Evolutionary conservation across 202 grass and related monocot species (phyloP), one percentile per base, ranked within the genome.

Genomic region (Panicum virgatum): DNA sequence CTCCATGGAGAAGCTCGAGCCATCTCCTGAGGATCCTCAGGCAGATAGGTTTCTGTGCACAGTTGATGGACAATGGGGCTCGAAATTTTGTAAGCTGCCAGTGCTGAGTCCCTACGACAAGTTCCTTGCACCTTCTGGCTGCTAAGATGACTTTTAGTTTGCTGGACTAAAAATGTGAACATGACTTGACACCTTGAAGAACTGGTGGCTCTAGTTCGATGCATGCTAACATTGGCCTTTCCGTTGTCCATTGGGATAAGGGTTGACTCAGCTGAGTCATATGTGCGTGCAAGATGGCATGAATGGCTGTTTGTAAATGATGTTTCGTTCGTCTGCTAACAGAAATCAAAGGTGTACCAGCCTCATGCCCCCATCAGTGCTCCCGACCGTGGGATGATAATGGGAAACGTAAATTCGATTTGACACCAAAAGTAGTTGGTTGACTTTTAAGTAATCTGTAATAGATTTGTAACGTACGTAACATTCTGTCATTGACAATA

Each of bases 21-120:
- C 76, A 12, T 84, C 84, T 71, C 66, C 32, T n/a, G 66, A 88
- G 44, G 75, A 59, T 54, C 80, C 83, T 82, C 59, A 85, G 64
- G 66, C 45, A 61, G 85, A 46, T 56, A 69, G 63, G 6, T 56
- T 82, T 64, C 62, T 82, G 18, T 82, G 61, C 27, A 48, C 77
- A 43, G n/a, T 40, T 48, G 86, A 88, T 59, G 87, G 90, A 76
- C 78, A 93, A 57, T 81, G 51, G 13, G 25, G 89, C 60, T 73
- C 85, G 44, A 84, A 77, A 70, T 82, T 88, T 44, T 98, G 79
- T 73, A 93, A 85, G 83, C 85, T 99, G 9, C 96, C 96, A 13
- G 89, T 89, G 38, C 62, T 91, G 61, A 93, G 80, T 81, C 92
- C 96, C 15, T 99, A 93, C 16, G 96, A 99, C 51, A 86, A 87